Base-by-base conservation (phyloP, 2,329 filamentous ascomycete species). In the Fusarium multiceps region DNA sequence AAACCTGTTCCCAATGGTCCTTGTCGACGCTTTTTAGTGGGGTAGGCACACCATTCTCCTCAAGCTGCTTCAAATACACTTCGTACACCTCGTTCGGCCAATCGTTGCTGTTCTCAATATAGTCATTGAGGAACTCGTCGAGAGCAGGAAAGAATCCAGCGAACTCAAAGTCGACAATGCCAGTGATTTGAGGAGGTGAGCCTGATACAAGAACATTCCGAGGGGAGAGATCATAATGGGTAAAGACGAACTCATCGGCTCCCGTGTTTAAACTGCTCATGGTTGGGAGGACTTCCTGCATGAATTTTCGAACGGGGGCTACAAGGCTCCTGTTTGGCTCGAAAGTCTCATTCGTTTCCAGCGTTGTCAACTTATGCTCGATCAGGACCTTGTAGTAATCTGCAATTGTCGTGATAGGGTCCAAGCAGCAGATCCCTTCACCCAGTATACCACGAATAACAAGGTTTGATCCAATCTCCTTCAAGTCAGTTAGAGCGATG, bases 141-240 rank as follows among this genome's bases (percentile, higher is more conserved):
- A 54, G 32, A 0, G 32, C 3, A 2, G 58, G 57, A 18, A 66
- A 68, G 34, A 66, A 66, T 7, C 65, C 62, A 0, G 62, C 37
- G 37, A 66, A 66, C 27, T 68, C 57, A 21, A 66, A 66, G 20
- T 68, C 65, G 0, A 66, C 54, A 9, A 66, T 55, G 0, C 62
- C 65, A 0, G 54, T 66, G 16, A 63, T 59, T 6, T 30, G 27
- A 3, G 49, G 46, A 14, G 53, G 45, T 2, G 55, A n/a, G 7
- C 49, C 49, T 4, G 54, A 55, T 11, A 59, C 7, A 1, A 68
- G 58, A 1, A 68, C 27, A 8, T 68, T 68, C 16, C 65, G 45
- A 10, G 62, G 62, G 2, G 57, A 58, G 0, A 68, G 34, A 1
- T 66, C 63, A 11, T 53, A 48, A 18, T 68, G 65, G 3, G 65